A percentile compares a stretch with the other conserved stretches of the same genome.
Conservation (phyloP, 495 filamentous ascomycete genomes). For the Talaromyces proteolyticus region DNA sequence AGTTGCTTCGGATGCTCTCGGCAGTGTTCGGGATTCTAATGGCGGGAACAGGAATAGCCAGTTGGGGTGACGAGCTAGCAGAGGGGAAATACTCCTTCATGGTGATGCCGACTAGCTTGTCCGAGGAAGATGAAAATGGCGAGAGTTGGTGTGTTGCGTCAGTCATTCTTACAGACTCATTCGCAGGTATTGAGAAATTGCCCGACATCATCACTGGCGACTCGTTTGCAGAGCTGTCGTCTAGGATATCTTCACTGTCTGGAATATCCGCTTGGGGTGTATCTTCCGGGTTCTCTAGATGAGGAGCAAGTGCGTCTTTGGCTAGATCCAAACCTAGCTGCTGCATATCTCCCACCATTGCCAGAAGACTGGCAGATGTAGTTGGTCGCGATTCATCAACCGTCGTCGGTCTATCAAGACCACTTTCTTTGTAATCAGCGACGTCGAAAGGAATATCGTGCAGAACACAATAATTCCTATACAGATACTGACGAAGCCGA, state of each 20-base stretch:
- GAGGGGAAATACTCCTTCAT: slow-evolving; percentile 18
- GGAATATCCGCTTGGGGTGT: not conserved
- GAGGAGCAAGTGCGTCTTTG: not conserved
- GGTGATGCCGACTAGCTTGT: not conserved
- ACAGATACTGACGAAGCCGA: slow-evolving; percentile 51
- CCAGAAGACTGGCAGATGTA: not conserved
- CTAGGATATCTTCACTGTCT: slow-evolving; percentile 2
- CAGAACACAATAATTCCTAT: slow-evolving; percentile 54
- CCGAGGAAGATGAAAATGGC: not conserved
- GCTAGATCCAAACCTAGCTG: slow-evolving; percentile 3
- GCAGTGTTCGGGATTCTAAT: slow-evolving; percentile 26
- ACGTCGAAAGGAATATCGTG: slow-evolving; percentile 26
- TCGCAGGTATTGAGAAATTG: not conserved
- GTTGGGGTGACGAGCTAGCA: slow-evolving; percentile 15
- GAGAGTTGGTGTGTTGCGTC: not conserved
- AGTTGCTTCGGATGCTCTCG: slow-evolving; percentile 33
- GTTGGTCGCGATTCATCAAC: not conserved
- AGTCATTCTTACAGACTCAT: slow-evolving; percentile 1
- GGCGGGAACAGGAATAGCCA: slow-evolving; percentile 32
- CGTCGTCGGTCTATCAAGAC: not conserved
- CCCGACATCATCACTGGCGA: slow-evolving; percentile 6
- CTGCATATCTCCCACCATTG: not conserved
- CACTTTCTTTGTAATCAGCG: not conserved
- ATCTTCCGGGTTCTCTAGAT: not conserved
- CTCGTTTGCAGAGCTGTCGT: slow-evolving; percentile 1